Evolutionary conservation across 106 monocot genomes (phyloP).

Genomic region (Chionographis japonica): DNA sequence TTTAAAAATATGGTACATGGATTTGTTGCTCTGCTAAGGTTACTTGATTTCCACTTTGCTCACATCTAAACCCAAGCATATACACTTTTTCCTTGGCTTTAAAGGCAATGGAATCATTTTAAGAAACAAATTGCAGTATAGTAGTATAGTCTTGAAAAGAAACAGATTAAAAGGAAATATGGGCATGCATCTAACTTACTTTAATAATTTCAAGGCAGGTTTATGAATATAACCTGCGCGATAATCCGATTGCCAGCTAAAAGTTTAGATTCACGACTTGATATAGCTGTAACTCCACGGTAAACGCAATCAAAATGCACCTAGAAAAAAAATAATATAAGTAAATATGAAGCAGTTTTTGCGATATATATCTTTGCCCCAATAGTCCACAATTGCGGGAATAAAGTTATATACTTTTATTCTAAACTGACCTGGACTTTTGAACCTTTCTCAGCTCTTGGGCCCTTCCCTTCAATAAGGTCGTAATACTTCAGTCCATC

Average conservation of each 20-base stretch:
- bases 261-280: constrained; percentile 92
- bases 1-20: no score
- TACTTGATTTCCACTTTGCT: no score
- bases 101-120: neutral
- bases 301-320: constrained; percentile 95
- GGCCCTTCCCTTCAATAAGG: constrained; percentile 79
- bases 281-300: constrained; percentile 78
- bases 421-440: constrained; percentile 55
- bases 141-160: no score
- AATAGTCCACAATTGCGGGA: neutral
- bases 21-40: no score
- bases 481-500: constrained; percentile 94
- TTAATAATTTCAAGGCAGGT: constrained; percentile 6
- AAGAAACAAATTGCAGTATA: neutral
- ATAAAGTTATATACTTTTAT: neutral
- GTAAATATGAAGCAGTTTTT: neutral
- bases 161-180: no score
- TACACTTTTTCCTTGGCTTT: no score
- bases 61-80: no score
- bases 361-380: neutral
- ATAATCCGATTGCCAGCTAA: constrained; percentile 86
- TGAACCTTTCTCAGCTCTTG: constrained; percentile 68
- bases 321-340: constrained; percentile 30
- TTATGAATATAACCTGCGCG: constrained; percentile 65
- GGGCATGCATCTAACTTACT: neutral